phyloP scores from a whole-genome alignment of 768 basidiomycete genomes.

The Dentipellis fragilis region DNA sequence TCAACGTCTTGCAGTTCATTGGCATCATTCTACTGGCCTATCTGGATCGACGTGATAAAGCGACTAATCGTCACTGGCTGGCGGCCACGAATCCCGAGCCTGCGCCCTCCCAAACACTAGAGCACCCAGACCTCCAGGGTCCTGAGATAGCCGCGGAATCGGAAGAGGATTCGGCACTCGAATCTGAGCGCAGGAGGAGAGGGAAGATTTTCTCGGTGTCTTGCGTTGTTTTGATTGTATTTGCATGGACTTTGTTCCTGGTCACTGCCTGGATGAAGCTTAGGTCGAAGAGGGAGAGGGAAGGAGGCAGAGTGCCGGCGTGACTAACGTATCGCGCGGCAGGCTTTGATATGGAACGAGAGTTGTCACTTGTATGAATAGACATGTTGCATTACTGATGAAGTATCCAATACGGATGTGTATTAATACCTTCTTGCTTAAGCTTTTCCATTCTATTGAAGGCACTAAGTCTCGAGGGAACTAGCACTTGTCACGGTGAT shows the following conservation, averaged over 20 bases:
- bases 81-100: too few relatives aligned
- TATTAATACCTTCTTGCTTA: neutral
- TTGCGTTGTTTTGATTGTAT: conserved; percentile 32
- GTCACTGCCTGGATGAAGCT: conserved; percentile 49
- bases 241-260: conserved; percentile 58
- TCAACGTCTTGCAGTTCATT: conserved; percentile 48
- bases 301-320: neutral
- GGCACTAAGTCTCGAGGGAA: too few relatives aligned
- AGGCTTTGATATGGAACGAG: neutral
- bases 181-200: conserved; percentile 14
- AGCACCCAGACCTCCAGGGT: too few relatives aligned
- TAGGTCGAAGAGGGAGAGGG: conserved; percentile 31
- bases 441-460: neutral
- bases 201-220: conserved; percentile 41
- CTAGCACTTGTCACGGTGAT: too few relatives aligned
- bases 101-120: too few relatives aligned
- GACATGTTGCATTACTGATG: too few relatives aligned
- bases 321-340: conserved; percentile 9
- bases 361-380: too few relatives aligned
- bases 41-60: conserved; percentile 33
- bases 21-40: conserved; percentile 39
- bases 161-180: neutral
- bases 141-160: too few relatives aligned
- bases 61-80: conserved; percentile 10
- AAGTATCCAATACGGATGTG: conserved; percentile 2